Evolutionary conservation across 345 rosid genomes (phyloP).

Genomic region (Camelina neglecta): DNA sequence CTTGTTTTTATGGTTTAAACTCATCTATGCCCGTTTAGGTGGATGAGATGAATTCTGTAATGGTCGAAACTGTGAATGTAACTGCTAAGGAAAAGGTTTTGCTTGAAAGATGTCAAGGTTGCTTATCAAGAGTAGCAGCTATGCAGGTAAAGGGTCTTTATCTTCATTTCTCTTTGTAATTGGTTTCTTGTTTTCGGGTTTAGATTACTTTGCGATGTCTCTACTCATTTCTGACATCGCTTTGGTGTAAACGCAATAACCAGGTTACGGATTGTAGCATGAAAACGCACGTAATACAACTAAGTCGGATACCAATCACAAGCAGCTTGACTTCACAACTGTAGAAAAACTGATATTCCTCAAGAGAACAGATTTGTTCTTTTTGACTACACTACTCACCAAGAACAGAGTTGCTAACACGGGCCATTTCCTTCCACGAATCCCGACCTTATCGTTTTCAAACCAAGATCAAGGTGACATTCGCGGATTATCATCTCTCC

Average conservation of each 20-base stretch:
- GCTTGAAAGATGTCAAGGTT: conserved; percentile 78
- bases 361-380: conserved; percentile 37
- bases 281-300: conserved; percentile 89
- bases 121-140: conserved; percentile 71
- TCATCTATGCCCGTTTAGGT: conserved; percentile 50
- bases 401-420: conserved; percentile 49
- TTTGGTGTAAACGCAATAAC: conserved; percentile 30
- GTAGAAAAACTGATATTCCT: conserved; percentile 70
- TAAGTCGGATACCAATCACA: conserved; percentile 58
- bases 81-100: conserved; percentile 75
- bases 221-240: conserved; percentile 11
- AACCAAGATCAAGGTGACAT: conserved; percentile 46
- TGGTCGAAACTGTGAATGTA: conserved; percentile 67
- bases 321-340: conserved; percentile 77
- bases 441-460: conserved; percentile 49
- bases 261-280: conserved; percentile 91
- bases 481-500: conserved; percentile 18
- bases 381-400: conserved; percentile 74
- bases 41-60: conserved; percentile 75
- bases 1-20: not conserved
- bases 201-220: not conserved
- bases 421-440: conserved; percentile 34
- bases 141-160: conserved; percentile 65
- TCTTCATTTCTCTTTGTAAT: conserved; percentile 1
- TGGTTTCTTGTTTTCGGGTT: conserved; percentile 1